Base-by-base conservation (phyloP, 2,329 filamentous ascomycete genomes). In the Colletotrichum sp. region DNA sequence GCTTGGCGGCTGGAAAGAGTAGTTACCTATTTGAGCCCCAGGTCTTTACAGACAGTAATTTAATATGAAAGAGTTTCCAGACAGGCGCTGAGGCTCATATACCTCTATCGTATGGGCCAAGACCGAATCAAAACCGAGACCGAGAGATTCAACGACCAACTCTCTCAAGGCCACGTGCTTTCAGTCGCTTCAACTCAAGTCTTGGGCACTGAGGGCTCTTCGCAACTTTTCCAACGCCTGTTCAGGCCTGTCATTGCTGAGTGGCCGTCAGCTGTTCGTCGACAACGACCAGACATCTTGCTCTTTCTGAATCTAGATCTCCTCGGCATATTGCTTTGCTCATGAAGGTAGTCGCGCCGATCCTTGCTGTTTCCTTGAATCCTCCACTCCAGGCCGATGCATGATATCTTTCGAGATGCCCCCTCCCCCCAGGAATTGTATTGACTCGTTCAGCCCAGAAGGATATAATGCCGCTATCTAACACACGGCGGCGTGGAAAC, bases 341-440 rank as follows among this genome's bases (percentile, higher is more conserved):
- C 2, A 1, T 7, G 0, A 48, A 52, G 43, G 12, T 12, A 10
- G 10, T 4, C n/a, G 10, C n/a, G n/a, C 1, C 12, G n/a, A 52
- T 52, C n/a, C 4, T 22, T 52, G 3, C n/a, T 52, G 6, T 52
- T 52, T 0, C 10, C n/a, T 0, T 52, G 3, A 22, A 22, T 2
- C n/a, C 3, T 52, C n/a, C n/a, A 52, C 43, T 13, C 8, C 43
- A 22, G n/a, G 10, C n/a, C 13, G n/a, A 13, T 52, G 43, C 6
- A 13, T 48, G 43, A n/a, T n/a, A n/a, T n/a, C n/a, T n/a, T n/a
- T 22, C 22, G 22, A 22, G 22, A 22, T 22, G 22, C n/a, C n/a
- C n/a, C n/a, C n/a, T n/a, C n/a, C n/a, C n/a, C 22, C 22, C n/a
- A 2, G 43, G 43, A 22, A 48, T 4, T 13, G 8, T 48, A 6